Conservation (phyloP, 108 stramenopile species). For the Parietichytrium sp. region DNA sequence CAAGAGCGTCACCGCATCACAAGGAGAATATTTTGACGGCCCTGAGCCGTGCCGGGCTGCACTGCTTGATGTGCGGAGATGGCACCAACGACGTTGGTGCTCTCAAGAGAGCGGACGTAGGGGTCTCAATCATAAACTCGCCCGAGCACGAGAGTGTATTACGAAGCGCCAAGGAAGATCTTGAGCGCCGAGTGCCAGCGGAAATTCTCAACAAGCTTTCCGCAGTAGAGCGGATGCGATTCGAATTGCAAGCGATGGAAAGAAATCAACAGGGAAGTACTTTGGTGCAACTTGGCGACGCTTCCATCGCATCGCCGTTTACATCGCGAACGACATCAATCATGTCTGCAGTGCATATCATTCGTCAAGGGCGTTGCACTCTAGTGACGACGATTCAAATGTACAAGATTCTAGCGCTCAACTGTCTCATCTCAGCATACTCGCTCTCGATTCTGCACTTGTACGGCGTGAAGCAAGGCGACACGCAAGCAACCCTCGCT, state of each 20-base stretch:
- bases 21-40: constrained; percentile 89
- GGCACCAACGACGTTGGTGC: constrained; percentile 98
- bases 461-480: constrained; percentile 91
- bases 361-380: constrained; percentile 92
- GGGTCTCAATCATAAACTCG: constrained; percentile 86
- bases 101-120: constrained; percentile 89
- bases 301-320: constrained; percentile 94
- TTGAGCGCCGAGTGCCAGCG: neutral
- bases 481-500: constrained; percentile 82
- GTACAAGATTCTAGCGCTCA: constrained; percentile 93
- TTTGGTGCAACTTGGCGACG: constrained; percentile 82
- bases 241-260: constrained; percentile 18
- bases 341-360: constrained; percentile 74
- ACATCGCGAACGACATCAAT: constrained; percentile 82
- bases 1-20: constrained; percentile 87
- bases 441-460: constrained; percentile 84
- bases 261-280: constrained; percentile 28
- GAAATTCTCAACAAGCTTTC: neutral
- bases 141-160: constrained; percentile 82
- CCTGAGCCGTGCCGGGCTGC: constrained; percentile 74
- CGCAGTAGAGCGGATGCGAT: neutral
- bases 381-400: constrained; percentile 87
- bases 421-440: constrained; percentile 90
- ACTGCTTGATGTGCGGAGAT: constrained; percentile 95
- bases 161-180: constrained; percentile 49